Evolutionary conservation across 352 stramenopile species (phyloP).

Genomic region (Blastocystis sp.): DNA sequence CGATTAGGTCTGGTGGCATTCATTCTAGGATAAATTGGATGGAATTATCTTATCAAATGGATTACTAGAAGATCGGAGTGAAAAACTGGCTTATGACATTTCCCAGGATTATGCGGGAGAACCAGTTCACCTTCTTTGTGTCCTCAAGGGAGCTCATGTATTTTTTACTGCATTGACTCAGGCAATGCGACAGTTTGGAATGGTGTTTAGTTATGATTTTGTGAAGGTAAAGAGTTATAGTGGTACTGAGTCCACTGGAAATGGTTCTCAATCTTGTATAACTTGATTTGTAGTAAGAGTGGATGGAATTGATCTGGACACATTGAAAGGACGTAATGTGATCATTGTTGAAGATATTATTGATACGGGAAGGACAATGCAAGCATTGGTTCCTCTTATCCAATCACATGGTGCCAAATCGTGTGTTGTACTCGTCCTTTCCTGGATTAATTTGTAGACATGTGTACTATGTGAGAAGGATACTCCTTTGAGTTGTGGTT

Average conservation of each 20-base stretch:
- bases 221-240: constrained; percentile 87
- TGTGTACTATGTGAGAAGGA: constrained; percentile 82
- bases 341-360: constrained; percentile 94
- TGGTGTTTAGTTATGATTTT: constrained; percentile 86
- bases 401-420: constrained; percentile 74
- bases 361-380: constrained; percentile 87
- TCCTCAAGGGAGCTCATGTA: constrained; percentile 73
- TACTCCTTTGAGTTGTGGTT: constrained; percentile 77
- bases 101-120: constrained; percentile 77
- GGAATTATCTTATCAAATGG: constrained; percentile 66
- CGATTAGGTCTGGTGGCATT: background rate
- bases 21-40: constrained; percentile 29
- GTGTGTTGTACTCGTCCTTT: constrained; percentile 71
- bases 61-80: constrained; percentile 79
- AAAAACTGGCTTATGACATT: constrained; percentile 83
- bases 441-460: background rate
- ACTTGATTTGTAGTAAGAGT: background rate
- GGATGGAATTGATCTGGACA: constrained; percentile 16
- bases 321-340: constrained; percentile 69
- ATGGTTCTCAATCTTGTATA: constrained; percentile 64
- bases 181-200: constrained; percentile 67
- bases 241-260: constrained; percentile 79
- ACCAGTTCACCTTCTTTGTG: constrained; percentile 81
- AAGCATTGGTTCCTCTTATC: constrained; percentile 79
- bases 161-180: constrained; percentile 63